These are phyloP conservation scores for Chlorella sp. DNA, from an alignment of 139 green algal genomes.

Conservation along the genomic window DNA sequence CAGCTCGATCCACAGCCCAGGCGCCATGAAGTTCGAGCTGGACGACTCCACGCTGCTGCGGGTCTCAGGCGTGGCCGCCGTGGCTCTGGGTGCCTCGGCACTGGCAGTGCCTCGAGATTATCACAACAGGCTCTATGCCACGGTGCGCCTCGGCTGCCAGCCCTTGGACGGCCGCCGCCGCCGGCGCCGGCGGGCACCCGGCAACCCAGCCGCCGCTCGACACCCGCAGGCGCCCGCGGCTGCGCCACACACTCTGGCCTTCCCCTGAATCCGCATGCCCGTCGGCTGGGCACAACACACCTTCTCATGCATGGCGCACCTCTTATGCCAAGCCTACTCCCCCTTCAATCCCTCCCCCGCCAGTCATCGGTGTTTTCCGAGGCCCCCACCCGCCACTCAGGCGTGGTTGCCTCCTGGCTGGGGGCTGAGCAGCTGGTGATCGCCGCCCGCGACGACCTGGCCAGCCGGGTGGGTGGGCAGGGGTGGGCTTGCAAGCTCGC, in stretches of 20 bases:
- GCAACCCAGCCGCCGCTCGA: no score
- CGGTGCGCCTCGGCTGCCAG: no score
- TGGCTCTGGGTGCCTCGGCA: not conserved
- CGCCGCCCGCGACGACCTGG: not conserved
- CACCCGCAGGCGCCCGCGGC: no score
- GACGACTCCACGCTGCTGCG: constrained; percentile 2
- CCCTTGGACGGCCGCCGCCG: no score
- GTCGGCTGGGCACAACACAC: no score
- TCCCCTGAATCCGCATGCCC: no score
- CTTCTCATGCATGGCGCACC: no score
- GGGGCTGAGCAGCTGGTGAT: constrained; percentile 26
- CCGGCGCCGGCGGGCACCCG: no score
- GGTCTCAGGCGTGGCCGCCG: constrained; percentile 1
- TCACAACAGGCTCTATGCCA: not conserved
- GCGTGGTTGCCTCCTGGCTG: constrained; percentile 16
- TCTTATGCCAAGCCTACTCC: not conserved
- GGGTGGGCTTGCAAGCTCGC: not conserved
- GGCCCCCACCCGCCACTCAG: not conserved
- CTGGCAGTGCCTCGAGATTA: not conserved
- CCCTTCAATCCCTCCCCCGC: not conserved
- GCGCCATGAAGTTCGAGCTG: constrained; percentile 9
- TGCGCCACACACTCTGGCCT: no score
- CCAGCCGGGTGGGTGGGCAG: not conserved
- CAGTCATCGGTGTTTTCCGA: constrained; percentile 9
- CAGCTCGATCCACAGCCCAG: not conserved